phyloP scores from a whole-genome alignment of 192 early-diverging fungal genomes.

The Lunasporangiospora selenospora region DNA sequence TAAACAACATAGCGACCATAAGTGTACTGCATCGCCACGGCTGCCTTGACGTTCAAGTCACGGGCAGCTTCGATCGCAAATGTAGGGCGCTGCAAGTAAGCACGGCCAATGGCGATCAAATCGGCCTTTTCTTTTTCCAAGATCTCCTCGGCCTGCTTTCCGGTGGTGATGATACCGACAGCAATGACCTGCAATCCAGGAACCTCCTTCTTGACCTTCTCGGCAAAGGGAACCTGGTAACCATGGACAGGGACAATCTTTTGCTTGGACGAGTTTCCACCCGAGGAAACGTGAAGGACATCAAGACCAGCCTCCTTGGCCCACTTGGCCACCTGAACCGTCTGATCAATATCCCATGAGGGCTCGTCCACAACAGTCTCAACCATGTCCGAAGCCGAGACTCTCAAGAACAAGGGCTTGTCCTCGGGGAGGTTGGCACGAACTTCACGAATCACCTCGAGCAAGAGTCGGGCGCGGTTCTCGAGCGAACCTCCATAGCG shows the following conservation, averaged over 20 bases:
- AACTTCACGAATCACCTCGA: constrained; percentile 71
- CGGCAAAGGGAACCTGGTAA: constrained; percentile 79
- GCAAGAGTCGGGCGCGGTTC: constrained; percentile 80
- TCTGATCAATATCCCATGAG: constrained; percentile 78
- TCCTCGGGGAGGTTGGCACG: constrained; percentile 77
- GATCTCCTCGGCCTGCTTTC: constrained; percentile 73
- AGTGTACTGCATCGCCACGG: constrained; percentile 71
- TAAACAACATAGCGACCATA: no score
- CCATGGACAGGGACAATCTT: constrained; percentile 53
- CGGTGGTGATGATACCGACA: constrained; percentile 75
- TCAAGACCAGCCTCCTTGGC: constrained; percentile 79
- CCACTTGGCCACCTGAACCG: constrained; percentile 62
- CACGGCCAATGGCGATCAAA: constrained; percentile 73
- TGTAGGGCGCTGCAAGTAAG: constrained; percentile 71
- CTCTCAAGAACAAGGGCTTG: constrained; percentile 85
- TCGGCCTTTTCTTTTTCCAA: constrained; percentile 72
- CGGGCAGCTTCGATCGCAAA: constrained; percentile 72
- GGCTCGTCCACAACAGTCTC: constrained; percentile 43
- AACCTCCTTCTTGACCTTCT: constrained; percentile 62
- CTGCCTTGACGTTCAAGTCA: constrained; percentile 68
- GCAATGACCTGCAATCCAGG: constrained; percentile 64
- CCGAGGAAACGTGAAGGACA: constrained; percentile 84
- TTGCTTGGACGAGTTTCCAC: constrained; percentile 68
- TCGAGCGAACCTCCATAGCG: constrained; percentile 91
- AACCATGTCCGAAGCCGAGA: constrained; percentile 82